Evolutionary conservation across 257 asterid genomes (phyloP), one percentile per base, ranked within the genome.

Genomic region (Jacaranda mimosifolia): DNA sequence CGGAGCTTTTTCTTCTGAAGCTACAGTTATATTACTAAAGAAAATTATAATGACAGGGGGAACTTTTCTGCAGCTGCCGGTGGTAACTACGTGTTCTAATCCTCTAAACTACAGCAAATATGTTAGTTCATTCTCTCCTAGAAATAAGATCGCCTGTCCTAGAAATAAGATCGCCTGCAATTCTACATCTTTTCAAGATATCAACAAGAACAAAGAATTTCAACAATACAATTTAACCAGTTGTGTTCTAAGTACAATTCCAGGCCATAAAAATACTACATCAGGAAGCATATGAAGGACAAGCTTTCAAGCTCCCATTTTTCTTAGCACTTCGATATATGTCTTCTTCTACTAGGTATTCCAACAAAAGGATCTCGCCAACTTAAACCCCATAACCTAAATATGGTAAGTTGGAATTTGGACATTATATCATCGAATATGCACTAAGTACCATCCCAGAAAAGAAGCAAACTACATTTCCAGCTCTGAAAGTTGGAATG

Each of bases 181-280:
- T 26, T 26, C 32, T 14, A 15, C 15, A 11, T 45, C 43, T 48
- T 51, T 11, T 45, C 43, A 21, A 49, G 72, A 36, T 11, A 77
- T 48, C 72, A 35, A 65, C 56, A 36, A 63, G 51, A 72, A 5
- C 64, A 46, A 55, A 36, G 26, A 19, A 53, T 11, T 52, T 40
- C 42, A 52, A 76, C 55, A 64, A 43, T 69, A 64, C 70, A 67
- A 42, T 26, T 42, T 45, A 79, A 48, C 48, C 72, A 17, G 76
- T 63, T 14, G 65, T 40, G 63, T 9, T 45, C 21, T 42, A 7
- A 36, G 19, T 58, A 40, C 15, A 62, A 14, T 56, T 11, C 15
- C 56, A 51, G 32, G 46, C 39, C 14, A 13, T 13, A 15, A 51
- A 42, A 45, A 13, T 73, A 74, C 45, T n/a, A 55, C 18, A 74